Evolutionary conservation across 2,329 filamentous ascomycete genomes (phyloP).

Genomic region (Penicillium sp.): DNA sequence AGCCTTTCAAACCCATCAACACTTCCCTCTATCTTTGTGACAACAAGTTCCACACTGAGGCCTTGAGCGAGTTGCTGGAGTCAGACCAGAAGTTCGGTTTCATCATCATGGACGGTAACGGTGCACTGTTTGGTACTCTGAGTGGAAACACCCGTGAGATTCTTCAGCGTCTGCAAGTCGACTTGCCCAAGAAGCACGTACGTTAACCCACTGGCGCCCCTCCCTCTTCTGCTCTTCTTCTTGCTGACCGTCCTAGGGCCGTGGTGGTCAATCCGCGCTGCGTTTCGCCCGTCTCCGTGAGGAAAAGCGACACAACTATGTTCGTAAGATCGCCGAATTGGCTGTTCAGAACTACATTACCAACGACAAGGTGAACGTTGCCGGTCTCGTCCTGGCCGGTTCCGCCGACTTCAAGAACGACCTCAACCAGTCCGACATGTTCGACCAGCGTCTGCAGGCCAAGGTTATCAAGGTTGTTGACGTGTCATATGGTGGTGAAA

Average conservation of each 20-base stretch:
- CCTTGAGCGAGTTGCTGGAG: constrained; percentile 93
- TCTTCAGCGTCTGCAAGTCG: constrained; percentile 97
- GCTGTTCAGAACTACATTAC: constrained; percentile 99
- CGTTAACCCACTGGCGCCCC: constrained; percentile 2
- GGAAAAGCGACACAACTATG: constrained; percentile 99
- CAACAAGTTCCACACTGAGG: constrained; percentile 99
- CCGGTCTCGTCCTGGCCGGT: constrained; percentile 91
- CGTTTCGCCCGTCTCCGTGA: constrained; percentile 99
- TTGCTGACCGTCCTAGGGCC: constrained; percentile 56
- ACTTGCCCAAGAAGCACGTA: constrained; percentile 96
- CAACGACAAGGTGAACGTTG: constrained; percentile 97
- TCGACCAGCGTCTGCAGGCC: constrained; percentile 84
- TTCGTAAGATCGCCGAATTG: constrained; percentile 96
- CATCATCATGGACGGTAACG: constrained; percentile 99
- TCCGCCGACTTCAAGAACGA: constrained; percentile 99
- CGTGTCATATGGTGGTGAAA: constrained; percentile 98
- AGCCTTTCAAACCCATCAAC: constrained; percentile 99
- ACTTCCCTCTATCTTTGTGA: constrained; percentile 98
- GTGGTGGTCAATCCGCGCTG: constrained; percentile 98
- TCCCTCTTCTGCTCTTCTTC: not conserved
- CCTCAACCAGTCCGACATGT: constrained; percentile 95
- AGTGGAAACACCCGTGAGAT: constrained; percentile 97
- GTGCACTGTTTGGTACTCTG: constrained; percentile 92
- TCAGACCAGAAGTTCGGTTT: constrained; percentile 99
- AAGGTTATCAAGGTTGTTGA: constrained; percentile 99